A percentile compares a stretch with the other conserved stretches of the same genome.
These are phyloP conservation scores for Lasiosphaeria miniovina DNA, from an alignment of 495 filamentous ascomycete genomes.

Conservation along the genomic window DNA sequence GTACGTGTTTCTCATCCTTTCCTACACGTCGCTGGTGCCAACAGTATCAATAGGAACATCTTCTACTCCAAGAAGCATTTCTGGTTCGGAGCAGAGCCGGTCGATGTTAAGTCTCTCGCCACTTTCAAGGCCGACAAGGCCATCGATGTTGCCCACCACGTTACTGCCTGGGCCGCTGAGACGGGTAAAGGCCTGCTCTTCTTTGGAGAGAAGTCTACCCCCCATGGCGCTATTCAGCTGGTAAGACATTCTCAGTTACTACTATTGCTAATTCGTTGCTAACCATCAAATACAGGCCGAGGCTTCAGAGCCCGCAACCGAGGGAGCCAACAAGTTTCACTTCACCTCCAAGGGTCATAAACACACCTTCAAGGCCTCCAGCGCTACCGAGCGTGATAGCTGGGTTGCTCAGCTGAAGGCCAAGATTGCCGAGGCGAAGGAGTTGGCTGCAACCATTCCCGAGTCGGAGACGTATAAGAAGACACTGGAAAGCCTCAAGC, in stretches of 20 bases:
- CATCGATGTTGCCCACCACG: conserved; percentile 68
- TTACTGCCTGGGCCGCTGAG: conserved; percentile 81
- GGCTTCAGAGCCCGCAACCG: conserved; percentile 71
- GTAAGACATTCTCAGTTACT: conserved; percentile 47
- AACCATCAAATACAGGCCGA: conserved; percentile 60
- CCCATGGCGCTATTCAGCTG: conserved; percentile 78
- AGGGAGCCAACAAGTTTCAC: conserved; percentile 72
- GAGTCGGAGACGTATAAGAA: conserved; percentile 77
- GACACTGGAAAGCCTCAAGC: conserved; percentile 69
- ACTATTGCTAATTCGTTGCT: conserved; percentile 7
- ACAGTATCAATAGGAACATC: conserved; percentile 38
- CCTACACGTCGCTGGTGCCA: conserved; percentile 14
- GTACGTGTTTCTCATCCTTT: conserved; percentile 52
- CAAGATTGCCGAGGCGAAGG: conserved; percentile 76
- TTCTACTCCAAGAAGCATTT: conserved; percentile 61
- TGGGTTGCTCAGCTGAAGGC: conserved; percentile 78
- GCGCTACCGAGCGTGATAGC: conserved; percentile 74
- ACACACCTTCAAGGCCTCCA: conserved; percentile 81
- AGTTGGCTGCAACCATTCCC: conserved; percentile 61
- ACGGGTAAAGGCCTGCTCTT: conserved; percentile 96
- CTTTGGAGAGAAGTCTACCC: conserved; percentile 76
- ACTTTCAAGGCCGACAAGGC: conserved; percentile 85
- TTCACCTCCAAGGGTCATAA: conserved; percentile 83
- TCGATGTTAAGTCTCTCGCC: conserved; percentile 69
- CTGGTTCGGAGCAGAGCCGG: conserved; percentile 84